Base-by-base conservation (phyloP, 768 basidiomycete genomes). In the Atractiella rhizophila region DNA sequence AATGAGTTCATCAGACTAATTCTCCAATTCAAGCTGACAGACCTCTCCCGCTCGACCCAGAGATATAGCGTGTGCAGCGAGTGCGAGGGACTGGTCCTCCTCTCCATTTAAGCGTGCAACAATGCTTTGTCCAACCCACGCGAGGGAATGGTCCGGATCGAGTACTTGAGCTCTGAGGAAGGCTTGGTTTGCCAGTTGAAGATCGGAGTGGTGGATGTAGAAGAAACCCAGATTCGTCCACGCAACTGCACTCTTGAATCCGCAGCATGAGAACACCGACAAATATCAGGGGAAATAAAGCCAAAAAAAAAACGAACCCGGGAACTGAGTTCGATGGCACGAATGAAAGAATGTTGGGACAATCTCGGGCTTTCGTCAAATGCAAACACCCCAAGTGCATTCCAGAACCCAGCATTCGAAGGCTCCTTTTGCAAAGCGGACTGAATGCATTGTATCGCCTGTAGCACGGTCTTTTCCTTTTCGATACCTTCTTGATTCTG, bases 141-240 rank as follows among this genome's bases (percentile, higher is more conserved):
- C 74, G 18, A 73, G 53, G 1, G 76, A 66, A 59, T 74, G 76
- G 53, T 96, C 88, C 6, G 88, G 81, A 61, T 96, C 85, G 32
- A 85, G 65, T 15, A 76, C 73, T 56, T 94, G 91, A 9, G 86
- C 82, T 43, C 73, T 73, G 52, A 73, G 66, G 50, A 98, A 71
- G 1, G 79, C 74, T 52, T 85, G 73, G 48, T 75, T 76, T 1
- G 88, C 81, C 25, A 96, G 63, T 37, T 82, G 76, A 2, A 66
- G 51, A 58, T 96, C 88, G 18, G 65, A 64, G 48, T 86, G 66
- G 41, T 76, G 62, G 20, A 85, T 64, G 58, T 81, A 96, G 29
- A 98, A 63, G 26, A 94, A 61, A 2, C 86, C 91, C 7, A 96
- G 65, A 53, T 75, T 81, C 2, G 76, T 68, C 91, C 91, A 96